Evolutionary conservation across 2,329 filamentous ascomycete species (phyloP), one percentile per base, ranked within the genome.

Genomic region (Knufia fluminis): DNA sequence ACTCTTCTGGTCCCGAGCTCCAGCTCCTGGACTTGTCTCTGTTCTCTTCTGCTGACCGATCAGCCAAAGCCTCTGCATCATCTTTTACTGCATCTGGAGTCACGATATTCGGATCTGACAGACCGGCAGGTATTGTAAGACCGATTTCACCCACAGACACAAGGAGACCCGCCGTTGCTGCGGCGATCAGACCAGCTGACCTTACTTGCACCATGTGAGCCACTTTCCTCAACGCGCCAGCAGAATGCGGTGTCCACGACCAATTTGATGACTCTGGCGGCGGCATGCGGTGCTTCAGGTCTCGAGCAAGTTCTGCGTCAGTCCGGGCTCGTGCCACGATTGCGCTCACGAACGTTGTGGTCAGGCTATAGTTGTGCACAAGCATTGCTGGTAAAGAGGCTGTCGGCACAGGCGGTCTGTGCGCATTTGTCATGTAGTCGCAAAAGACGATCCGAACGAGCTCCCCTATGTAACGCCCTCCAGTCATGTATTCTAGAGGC

Each of bases 401-500:
- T 9, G 62, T 56, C 2, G 67, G 49, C 12, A 78, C 57, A 1
- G 64, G 62, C 4, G 73, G 58, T 22, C 52, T 52, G 42, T 60
- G 59, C 3, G 65, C 62, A 9, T 60, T 69, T 9, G 69, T 74
- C 59, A 84, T 65, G 59, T 85, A 82, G 60, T 86, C 82, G 35
- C 82, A 65, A 48, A 88, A 72, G 53, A 86, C 79, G 49, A 89
- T 71, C 22, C 85, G 79, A 20, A 83, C 82, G 9, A 90, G 76
- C 65, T 90, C 85, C 45, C 85, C 85, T 3, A 90, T 73, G 61
- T 90, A 90, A 35, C 85, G 74, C 2, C 85, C 85, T 2, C 85
- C 79, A 0, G 85, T 89, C 83, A 91, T 87, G 66, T 90, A 91
- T 62, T 92, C 86, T 17, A 91, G 77, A 0, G 86, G 85, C 56